Conservation (phyloP, 1,284 basidiomycete species). For the Ceratobasidium sp. region DNA sequence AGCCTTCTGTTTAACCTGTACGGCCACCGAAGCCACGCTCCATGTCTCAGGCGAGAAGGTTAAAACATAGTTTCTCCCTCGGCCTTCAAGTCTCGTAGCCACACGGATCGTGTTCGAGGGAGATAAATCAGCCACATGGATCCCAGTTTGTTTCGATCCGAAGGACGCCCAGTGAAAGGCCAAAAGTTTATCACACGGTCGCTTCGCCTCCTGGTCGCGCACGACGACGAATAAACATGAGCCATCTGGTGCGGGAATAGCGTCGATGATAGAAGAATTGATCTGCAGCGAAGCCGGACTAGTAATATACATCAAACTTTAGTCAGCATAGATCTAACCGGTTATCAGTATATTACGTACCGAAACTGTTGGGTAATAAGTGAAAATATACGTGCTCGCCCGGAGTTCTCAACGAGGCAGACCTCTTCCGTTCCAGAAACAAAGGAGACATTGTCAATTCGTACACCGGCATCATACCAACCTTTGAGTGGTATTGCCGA, state of each 20-base stretch:
- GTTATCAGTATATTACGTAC: conserved; percentile 54
- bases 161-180: conserved; percentile 71
- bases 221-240: conserved; percentile 31
- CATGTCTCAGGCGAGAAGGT: conserved; percentile 57
- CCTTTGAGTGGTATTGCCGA: conserved; percentile 35
- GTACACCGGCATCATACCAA: conserved; percentile 29
- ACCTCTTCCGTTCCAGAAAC: conserved; percentile 45
- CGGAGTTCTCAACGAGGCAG: conserved; percentile 45
- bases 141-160: conserved; percentile 63
- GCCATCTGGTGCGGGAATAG: conserved; percentile 42
- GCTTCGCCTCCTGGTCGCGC: neutral
- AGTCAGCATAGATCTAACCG: too few species aligned
- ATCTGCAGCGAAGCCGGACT: conserved; percentile 18
- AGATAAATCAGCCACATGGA: conserved; percentile 45
- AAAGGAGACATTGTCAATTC: conserved; percentile 37
- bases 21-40: conserved; percentile 59
- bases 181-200: conserved; percentile 50
- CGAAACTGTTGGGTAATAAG: conserved; percentile 60
- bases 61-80: conserved; percentile 62
- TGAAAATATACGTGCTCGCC: conserved; percentile 46
- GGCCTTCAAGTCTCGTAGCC: conserved; percentile 64
- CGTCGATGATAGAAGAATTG: conserved; percentile 5
- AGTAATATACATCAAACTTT: conserved; percentile 3
- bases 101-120: conserved; percentile 53
- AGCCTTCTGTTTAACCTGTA: conserved; percentile 67